Evolutionary conservation across 148 eudicot species (phyloP), one percentile per base, ranked within the genome.

Genomic region (Spergularia marina): DNA sequence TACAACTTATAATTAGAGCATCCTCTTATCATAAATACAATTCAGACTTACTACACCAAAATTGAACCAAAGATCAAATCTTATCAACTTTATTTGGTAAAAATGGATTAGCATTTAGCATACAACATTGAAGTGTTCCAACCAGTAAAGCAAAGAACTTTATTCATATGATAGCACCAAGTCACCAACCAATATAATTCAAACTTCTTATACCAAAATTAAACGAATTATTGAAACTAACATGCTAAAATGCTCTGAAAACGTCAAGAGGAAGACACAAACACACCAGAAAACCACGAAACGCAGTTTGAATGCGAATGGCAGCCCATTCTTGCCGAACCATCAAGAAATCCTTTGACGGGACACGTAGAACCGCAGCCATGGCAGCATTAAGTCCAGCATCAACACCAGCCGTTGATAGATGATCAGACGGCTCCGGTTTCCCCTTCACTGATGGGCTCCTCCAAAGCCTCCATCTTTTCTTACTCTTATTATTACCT

Each of bases 271-370:
- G 6, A 55, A 12, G 57, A 15, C 8, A 14, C 53, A 21, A 49
- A 12, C 16, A 71, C 85, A 94, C 98, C 94, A 94, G 54, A 65
- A 90, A 91, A 21, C 91, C 96, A 12, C 98, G 88, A 79, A 95
- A 92, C 15, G 86, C 85, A 12, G 98, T 84, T 83, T 94, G 97
- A 62, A 94, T 92, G 5, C 97, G 89, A 63, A 87, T 83, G 0
- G 96, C 89, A 61, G 97, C 98, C 98, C 98, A 94, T 80, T 91
- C 97, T 68, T 85, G 85, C 34, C 88, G 87, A 17, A 92, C 85
- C 15, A 84, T 70, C 85, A 82, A 74, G 83, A 94, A 90, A 74
- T 94, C 86, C 72, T 87, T 95, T 0, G 88, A 82, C 1, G 89
- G 90, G 69, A 92, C 98, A 51, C 93, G 87, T 56, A 88, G 76